Evolutionary conservation across 306 rosid genomes (phyloP), one percentile per base, ranked within the genome.

Genomic region (Quercus robur): DNA sequence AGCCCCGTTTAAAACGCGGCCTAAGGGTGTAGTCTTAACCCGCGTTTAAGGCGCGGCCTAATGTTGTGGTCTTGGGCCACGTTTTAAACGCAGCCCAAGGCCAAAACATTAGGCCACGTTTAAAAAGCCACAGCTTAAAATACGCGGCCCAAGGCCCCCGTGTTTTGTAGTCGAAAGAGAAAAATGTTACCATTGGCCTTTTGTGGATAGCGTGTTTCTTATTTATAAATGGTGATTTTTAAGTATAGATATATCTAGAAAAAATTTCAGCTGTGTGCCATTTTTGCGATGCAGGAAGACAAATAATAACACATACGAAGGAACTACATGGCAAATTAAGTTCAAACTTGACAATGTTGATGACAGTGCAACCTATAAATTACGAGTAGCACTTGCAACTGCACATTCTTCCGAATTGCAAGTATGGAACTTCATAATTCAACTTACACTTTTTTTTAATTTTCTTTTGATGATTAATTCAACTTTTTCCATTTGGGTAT

Each of bases 321-420:
- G 82, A 72, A 85, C 86, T 52, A 85, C 89, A 19, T 88, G 89
- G 91, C 84, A 88, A 73, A 83, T 88, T 57, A 81, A 51, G 77
- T 88, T 88, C 74, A 6, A 15, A 35, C 83, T 85, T 17, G 77
- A 79, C 21, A 25, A n/a, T 13, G 71, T 73, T 52, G 70, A 61
- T 10, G 56, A 38, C 38, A 75, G 61, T 2, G 74, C 41, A n/a
- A 82, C 21, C 59, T 88, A 83, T 71, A 83, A n/a, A 14, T 64
- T 88, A 28, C 86, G 85, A 55, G 49, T 88, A 63, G 89, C 87
- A 10, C 82, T 88, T 3, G 89, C 89, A 6, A 71, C 91, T 3
- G 81, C 86, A 31, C 81, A 83, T 57, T 49, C 44, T 28, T 77
- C 89, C 9, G 83, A 81, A 31, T 69, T 88, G 71, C 87, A 85